Percentiles rank a stretch among this genome's conserved stretches.
These are phyloP conservation scores for Geranomyces variabilis DNA, from an alignment of 192 early-diverging fungal genomes.

Conservation along the genomic window DNA sequence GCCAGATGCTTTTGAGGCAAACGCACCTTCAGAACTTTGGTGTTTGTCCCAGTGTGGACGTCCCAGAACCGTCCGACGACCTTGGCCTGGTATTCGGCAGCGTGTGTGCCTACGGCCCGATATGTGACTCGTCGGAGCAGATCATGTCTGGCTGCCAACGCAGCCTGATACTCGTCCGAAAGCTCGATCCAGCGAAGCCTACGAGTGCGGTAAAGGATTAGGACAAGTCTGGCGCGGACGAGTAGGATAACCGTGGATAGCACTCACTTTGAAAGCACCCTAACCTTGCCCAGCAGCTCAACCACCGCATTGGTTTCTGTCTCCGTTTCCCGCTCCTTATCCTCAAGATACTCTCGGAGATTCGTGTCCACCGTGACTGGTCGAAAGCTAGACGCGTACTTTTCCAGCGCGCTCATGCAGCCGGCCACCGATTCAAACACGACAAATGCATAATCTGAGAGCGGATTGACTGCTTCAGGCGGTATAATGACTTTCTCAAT, in stretches of 20 bases:
- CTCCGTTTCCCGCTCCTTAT: background rate
- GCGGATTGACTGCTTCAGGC: background rate
- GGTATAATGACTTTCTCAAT: background rate
- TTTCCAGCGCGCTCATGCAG: conserved; percentile 10
- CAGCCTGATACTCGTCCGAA: conserved; percentile 30
- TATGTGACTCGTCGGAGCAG: conserved; percentile 11
- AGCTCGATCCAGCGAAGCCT: conserved; percentile 29
- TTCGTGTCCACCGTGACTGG: conserved; percentile 5
- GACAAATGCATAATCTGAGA: conserved; percentile 14
- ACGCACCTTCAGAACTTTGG: conserved; percentile 34
- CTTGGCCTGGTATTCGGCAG: conserved; percentile 28
- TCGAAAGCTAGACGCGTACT: conserved; percentile 1
- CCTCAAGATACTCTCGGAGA: conserved; percentile 2
- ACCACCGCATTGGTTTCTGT: background rate
- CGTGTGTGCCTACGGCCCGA: background rate
- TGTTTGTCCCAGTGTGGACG: conserved; percentile 27
- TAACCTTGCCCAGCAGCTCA: conserved; percentile 15
- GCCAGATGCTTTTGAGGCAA: background rate
- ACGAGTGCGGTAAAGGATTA: background rate
- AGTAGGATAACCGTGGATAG: background rate
- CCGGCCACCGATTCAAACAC: conserved; percentile 1
- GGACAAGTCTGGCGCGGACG: background rate
- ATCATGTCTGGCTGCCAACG: background rate
- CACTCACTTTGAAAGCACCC: conserved; percentile 30
- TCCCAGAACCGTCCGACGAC: conserved; percentile 31